Evolutionary conservation across 2,329 filamentous ascomycete species (phyloP), one percentile per base, ranked within the genome.

Genomic region (Cladosporium oxysporum): DNA sequence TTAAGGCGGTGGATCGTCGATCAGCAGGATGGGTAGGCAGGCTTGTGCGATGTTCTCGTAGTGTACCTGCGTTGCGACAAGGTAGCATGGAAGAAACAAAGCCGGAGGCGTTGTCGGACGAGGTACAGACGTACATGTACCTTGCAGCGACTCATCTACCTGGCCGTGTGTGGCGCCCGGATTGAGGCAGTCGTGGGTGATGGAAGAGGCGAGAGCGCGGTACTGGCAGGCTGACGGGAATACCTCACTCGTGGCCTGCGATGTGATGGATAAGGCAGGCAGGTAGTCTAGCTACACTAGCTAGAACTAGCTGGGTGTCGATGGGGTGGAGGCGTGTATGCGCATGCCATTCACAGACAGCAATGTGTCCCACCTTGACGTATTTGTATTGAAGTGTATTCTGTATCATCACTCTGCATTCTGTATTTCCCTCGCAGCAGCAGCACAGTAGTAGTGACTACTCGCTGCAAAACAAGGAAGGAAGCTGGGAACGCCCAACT

Each of bases 121-220:
- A 35, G 26, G 50, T 55, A 63, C 61, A 55, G 18, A 41, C 33
- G 61, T 53, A 62, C 47, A 55, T 57, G 61, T 63, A 33, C 61
- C 61, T 63, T 63, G 61, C 61, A 63, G 49, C 50, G 50, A 57
- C 47, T 33, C 35, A 63, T 57, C 41, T 47, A 47, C 18, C n/a
- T 47, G 41, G n/a, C n/a, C 49, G 50, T 35, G 49, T 47, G 61
- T 63, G 61, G 61, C 50, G 33, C 44, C n/a, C 35, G 28, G 52
- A 55, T 55, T 33, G 52, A 47, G 41, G 41, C n/a, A 21, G n/a
- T 47, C 21, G n/a, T n/a, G 16, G 50, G 61, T 57, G 50, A 63
- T 57, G 28, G 50, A 49, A 55, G 50, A 50, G 50, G 44, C 61
- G 18, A 28, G 60, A 55, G 52, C 52, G 28, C 52, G 28, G 28